A percentile compares a stretch with the other conserved stretches of the same genome.
These are phyloP conservation scores for Wickerhamiella cacticola DNA, from an alignment of 805 yeast genomes.

Conservation along the genomic window DNA sequence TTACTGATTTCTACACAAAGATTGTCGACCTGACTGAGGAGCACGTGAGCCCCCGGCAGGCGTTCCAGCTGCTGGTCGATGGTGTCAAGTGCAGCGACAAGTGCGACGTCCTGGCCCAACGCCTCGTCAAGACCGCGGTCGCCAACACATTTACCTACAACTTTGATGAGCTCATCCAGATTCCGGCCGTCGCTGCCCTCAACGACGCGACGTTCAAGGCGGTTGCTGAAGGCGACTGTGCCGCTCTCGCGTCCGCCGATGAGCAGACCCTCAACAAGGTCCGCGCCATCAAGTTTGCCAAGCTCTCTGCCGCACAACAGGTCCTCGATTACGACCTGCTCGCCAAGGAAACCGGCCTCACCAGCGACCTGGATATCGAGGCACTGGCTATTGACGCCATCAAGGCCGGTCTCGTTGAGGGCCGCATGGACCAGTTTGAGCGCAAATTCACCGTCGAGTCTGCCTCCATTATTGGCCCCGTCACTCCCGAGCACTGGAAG, in stretches of 20 bases:
- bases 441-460: slow-evolving; percentile 30
- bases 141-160: slow-evolving; percentile 22
- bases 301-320: slow-evolving; percentile 20
- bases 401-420: slow-evolving; percentile 33
- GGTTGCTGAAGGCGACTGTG: slow-evolving; percentile 27
- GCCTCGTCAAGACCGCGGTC: slow-evolving; percentile 23
- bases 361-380: slow-evolving; percentile 29
- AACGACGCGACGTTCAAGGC: slow-evolving; percentile 22
- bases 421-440: slow-evolving; percentile 34
- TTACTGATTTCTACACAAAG: slow-evolving; percentile 23
- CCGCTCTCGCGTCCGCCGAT: slow-evolving; percentile 14
- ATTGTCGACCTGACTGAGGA: slow-evolving; percentile 20
- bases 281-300: slow-evolving; percentile 25
- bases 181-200: slow-evolving; percentile 26
- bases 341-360: slow-evolving; percentile 25
- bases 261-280: slow-evolving; percentile 21
- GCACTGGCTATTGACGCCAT: slow-evolving; percentile 33
- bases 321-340: slow-evolving; percentile 28
- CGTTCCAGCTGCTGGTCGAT: slow-evolving; percentile 19
- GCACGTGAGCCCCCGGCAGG: slow-evolving; percentile 12
- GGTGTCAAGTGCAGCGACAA: slow-evolving; percentile 17
- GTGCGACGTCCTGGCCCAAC: slow-evolving; percentile 16
- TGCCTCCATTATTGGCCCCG: slow-evolving; percentile 29
- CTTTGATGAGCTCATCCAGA: slow-evolving; percentile 25
- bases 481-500: slow-evolving; percentile 32